Evolutionary conservation across 2,329 filamentous ascomycete genomes (phyloP), one percentile per base, ranked within the genome.

Genomic region (Pseudovirgaria hyperparasitica): DNA sequence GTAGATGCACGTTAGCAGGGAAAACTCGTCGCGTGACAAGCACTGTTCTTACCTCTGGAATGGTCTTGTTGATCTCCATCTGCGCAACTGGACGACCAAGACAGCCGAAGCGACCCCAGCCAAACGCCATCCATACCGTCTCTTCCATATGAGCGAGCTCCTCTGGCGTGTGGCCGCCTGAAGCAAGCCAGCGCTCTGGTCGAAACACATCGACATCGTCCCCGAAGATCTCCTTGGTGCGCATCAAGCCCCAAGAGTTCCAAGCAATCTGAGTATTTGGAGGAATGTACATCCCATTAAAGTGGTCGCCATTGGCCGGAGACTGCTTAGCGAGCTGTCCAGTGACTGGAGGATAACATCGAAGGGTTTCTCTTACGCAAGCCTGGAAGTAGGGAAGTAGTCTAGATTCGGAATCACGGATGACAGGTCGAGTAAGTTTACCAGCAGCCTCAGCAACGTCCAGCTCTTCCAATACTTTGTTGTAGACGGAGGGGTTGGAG

Each of bases 401-500:
- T 6, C 18, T 13, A 12, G 13, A 2, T 34, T 58, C 52, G 4
- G 43, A 28, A 33, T 67, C 62, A 25, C 58, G 57, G 39, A 68
- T 62, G 11, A 63, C 50, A 1, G 63, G 48, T 13, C 28, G 22
- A 5, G 47, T 47, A 13, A 62, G 42, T 3, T 40, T 40, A 27
- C 55, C 38, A 16, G 43, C 33, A 5, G 39, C 38, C 30, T 57
- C 37, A 1, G 50, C 58, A 4, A 31, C 28, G 33, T 46, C 41
- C 2, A 61, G 53, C 32, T 70, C 61, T 0, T 23, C 44, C 2
- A 55, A 50, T 1, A 71, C 46, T 1, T 36, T 55, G 4, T 35
- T 23, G 23, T 58, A 50, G 2, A 63, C 53, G 2, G 40, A 46
- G 0, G 62, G 57, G 9, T 52, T 59, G 6, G 59, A 62, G 8